Base-by-base conservation (phyloP, 495 filamentous ascomycete species). In the Lasiosphaeria miniovina region DNA sequence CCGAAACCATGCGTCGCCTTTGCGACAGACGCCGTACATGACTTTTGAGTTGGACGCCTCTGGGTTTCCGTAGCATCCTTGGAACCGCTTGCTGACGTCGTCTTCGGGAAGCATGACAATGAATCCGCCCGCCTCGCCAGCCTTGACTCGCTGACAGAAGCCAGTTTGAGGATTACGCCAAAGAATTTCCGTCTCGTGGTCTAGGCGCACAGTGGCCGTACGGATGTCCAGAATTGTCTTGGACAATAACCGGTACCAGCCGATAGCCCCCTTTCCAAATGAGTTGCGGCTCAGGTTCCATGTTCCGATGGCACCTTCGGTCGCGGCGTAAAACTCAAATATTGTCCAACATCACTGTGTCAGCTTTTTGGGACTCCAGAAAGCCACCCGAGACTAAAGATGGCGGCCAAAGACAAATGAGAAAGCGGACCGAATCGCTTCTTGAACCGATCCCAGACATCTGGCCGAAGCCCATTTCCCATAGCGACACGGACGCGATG, bases 381-480 rank as follows among this genome's bases (percentile, higher is more conserved):
- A 24, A 24, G 24, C 24, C 24, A 4, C 40, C 3, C 3, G 36
- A 31, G 10, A 38, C 0, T 5, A 15, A 36, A 33, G 32, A 4
- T n/a, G 9, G 50, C 10, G 50, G 32, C 3, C 14, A 38, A 33
- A 33, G 4, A 36, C 24, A 43, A 3, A 54, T 4, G 11, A 31
- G 33, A 33, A 24, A 10, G 34, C 38, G 5, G 12, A 63, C 66
- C 55, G 73, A 97, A 98, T 53, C 94, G 90, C 38, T 88, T 80
- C 70, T 92, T 90, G 73, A 98, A 94, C 6, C 74, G 75, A 14
- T 88, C 82, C 94, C 94, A 98, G 33, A 98, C 85, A 64, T 98
- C 94, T 0, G 93, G 90, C 0, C 94, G 85, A 36, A 98, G 76
- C 5, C 94, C 94, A 65, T 98, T 98, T 1, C 94, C 94, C 59